Percentiles rank a stretch among this genome's conserved stretches.
phyloP scores from a whole-genome alignment of 1,284 basidiomycete species.

The Apiotrichum porosum region DNA sequence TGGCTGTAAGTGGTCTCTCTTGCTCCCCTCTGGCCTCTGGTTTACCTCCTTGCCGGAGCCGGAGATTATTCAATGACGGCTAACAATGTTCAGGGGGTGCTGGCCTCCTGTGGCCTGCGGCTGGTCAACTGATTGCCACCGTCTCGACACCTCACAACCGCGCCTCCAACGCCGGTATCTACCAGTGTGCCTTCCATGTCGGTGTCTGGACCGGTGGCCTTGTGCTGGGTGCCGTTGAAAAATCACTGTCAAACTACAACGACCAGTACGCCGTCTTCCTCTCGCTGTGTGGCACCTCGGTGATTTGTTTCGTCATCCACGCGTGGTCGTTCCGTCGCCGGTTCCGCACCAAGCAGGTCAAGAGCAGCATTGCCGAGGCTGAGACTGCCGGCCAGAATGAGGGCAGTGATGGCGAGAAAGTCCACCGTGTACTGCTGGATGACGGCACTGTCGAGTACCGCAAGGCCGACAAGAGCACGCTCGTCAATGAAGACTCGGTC shows the following conservation, averaged over 20 bases:
- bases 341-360: constrained; percentile 5
- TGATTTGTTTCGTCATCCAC: constrained; percentile 10
- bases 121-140: constrained; percentile 14
- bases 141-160: constrained; percentile 14
- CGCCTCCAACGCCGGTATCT: constrained; percentile 16
- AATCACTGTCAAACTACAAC: constrained; percentile 12
- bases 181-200: constrained; percentile 17
- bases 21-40: neutral
- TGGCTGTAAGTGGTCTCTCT: constrained; percentile 1
- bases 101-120: constrained; percentile 13
- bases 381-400: neutral
- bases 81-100: constrained; percentile 6
- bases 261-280: constrained; percentile 19
- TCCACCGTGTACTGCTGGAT: constrained; percentile 10
- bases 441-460: constrained; percentile 17
- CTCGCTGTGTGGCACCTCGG: constrained; percentile 4
- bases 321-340: constrained; percentile 10
- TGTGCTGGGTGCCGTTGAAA: constrained; percentile 14
- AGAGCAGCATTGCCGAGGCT: neutral
- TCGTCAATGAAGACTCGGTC: constrained; percentile 12
- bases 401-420: neutral
- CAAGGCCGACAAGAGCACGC: neutral
- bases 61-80: neutral
- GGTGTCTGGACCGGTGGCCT: constrained; percentile 13
- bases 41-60: neutral